Conservation (phyloP, 1,284 basidiomycete species). For the Rhodotorula sp. region DNA sequence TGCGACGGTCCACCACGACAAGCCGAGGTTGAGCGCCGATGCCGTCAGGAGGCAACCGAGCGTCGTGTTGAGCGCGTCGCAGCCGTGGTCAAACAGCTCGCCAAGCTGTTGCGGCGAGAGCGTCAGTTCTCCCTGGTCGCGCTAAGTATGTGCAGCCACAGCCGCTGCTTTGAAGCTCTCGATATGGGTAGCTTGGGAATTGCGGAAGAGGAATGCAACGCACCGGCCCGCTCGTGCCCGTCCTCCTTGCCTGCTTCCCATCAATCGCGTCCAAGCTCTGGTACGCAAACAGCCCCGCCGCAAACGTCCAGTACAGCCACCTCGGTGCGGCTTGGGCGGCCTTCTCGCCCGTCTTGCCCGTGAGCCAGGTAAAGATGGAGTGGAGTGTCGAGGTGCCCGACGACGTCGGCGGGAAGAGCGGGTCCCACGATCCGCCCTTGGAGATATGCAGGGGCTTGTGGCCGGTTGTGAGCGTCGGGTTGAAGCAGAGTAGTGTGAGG, state of each 20-base stretch:
- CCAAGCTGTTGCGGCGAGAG: conserved; percentile 58
- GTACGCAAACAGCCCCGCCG: conserved; percentile 84
- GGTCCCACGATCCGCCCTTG: conserved; percentile 47
- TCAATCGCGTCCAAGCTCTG: conserved; percentile 89
- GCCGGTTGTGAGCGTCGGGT: conserved; percentile 58
- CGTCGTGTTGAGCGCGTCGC: conserved; percentile 84
- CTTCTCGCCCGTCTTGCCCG: conserved; percentile 51
- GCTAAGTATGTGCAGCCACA: too few species aligned
- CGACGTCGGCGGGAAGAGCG: conserved; percentile 40
- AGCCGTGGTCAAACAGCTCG: conserved; percentile 96
- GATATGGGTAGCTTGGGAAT: too few species aligned
- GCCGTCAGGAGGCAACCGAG: conserved; percentile 78
- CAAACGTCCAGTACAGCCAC: conserved; percentile 87
- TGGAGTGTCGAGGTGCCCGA: conserved; percentile 19
- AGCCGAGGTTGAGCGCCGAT: conserved; percentile 85
- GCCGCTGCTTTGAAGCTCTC: too few species aligned
- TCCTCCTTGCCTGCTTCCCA: conserved; percentile 80
- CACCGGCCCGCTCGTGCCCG: conserved; percentile 87
- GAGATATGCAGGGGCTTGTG: conserved; percentile 43
- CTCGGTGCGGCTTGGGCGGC: conserved; percentile 61
- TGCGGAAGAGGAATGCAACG: neutral
- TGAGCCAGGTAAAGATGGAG: conserved; percentile 12
- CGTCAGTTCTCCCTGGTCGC: neutral
- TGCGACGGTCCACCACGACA: conserved; percentile 96
- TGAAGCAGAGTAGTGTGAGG: conserved; percentile 75